phyloP scores from a whole-genome alignment of 2,329 filamentous ascomycete species.

The Elsinoe necatrix region DNA sequence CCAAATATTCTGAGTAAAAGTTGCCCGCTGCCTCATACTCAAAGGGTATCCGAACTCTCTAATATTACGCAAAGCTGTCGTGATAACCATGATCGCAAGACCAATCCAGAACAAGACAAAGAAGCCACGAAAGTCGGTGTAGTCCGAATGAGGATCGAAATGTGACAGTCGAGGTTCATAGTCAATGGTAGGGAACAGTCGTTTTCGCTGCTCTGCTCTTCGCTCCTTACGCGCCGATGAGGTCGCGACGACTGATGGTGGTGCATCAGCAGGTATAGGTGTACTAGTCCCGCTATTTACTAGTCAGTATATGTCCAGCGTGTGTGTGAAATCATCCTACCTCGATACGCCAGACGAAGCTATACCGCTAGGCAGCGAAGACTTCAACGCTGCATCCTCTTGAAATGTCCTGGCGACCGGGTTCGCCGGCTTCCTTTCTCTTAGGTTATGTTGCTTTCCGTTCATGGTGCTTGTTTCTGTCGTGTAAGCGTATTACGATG shows the following conservation, averaged over 20 bases:
- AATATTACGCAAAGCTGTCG: constrained; percentile 83
- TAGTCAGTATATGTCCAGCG: background rate
- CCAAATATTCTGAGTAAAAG: constrained; percentile 83
- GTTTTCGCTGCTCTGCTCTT: constrained; percentile 64
- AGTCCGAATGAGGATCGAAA: constrained; percentile 86
- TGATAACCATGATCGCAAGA: constrained; percentile 92
- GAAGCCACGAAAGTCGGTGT: constrained; percentile 92
- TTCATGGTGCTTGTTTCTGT: background rate
- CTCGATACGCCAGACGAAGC: constrained; percentile 17
- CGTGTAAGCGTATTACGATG: background rate
- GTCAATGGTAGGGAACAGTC: constrained; percentile 85
- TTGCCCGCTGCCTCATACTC: constrained; percentile 74
- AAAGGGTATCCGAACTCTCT: constrained; percentile 88
- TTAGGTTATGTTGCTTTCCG: background rate
- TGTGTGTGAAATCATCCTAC: background rate
- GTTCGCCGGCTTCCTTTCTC: constrained; percentile 6
- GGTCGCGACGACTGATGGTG: constrained; percentile 80
- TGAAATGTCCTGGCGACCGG: constrained; percentile 6
- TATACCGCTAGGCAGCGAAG: constrained; percentile 7
- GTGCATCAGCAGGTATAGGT: constrained; percentile 81
- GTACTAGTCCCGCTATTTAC: constrained; percentile 50
- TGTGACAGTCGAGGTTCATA: constrained; percentile 87
- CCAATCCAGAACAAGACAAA: constrained; percentile 98
- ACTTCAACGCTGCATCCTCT: constrained; percentile 1
- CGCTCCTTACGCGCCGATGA: constrained; percentile 76